A percentile compares a stretch with the other conserved stretches of the same genome.
Evolutionary conservation across 2,329 filamentous ascomycete species (phyloP).

Genomic region (Aspergillus glaucus): DNA sequence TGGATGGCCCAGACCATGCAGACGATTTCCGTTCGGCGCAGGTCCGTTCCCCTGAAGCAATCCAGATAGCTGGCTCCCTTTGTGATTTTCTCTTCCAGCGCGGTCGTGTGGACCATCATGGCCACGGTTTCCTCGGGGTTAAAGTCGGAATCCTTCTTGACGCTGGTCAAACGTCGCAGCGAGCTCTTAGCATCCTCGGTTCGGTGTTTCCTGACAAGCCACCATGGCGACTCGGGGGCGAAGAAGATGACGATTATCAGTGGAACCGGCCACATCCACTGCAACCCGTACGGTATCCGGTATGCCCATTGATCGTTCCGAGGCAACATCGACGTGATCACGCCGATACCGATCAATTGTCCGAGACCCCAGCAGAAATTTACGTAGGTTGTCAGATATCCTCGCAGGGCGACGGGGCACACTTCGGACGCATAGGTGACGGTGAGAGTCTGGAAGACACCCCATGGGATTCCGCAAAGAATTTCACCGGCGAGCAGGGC

Average conservation of each 20-base stretch:
- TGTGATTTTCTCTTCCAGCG: constrained; percentile 70
- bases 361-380: constrained; percentile 45
- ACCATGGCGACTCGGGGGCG: constrained; percentile 48
- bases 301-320: constrained; percentile 47
- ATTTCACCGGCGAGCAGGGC: constrained; percentile 46
- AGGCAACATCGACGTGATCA: constrained; percentile 44
- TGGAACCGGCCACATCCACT: constrained; percentile 51
- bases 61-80: constrained; percentile 68
- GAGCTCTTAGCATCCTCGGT: constrained; percentile 43
- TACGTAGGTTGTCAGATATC: constrained; percentile 43
- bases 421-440: constrained; percentile 44
- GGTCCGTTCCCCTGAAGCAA: constrained; percentile 74
- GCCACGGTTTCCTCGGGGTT: constrained; percentile 77
- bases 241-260: constrained; percentile 43
- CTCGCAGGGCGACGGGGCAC: constrained; percentile 41
- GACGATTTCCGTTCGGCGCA: constrained; percentile 69
- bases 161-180: constrained; percentile 41
- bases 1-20: constrained; percentile 62
- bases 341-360: constrained; percentile 47
- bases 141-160: constrained; percentile 57
- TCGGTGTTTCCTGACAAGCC: constrained; percentile 43
- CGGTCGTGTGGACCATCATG: constrained; percentile 89
- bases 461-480: constrained; percentile 47
- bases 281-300: constrained; percentile 46
- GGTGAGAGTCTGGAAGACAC: constrained; percentile 46